Evolutionary conservation across 305 asterid genomes (phyloP).

Genomic region (Caryopteris hybrid): DNA sequence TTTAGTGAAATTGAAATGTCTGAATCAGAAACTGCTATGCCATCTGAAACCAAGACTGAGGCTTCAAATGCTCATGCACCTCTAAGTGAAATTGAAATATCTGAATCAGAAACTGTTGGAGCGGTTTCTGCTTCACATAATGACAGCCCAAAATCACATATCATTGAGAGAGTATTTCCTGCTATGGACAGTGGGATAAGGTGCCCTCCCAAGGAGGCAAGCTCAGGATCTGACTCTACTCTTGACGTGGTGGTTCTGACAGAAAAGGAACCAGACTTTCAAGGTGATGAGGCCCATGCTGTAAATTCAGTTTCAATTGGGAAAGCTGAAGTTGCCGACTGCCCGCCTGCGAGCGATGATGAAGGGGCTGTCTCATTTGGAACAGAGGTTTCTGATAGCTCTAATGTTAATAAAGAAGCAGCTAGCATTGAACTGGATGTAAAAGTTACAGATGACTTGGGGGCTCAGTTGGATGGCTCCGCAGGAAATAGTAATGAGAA

Average conservation of each 20-base stretch:
- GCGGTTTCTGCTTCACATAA: constrained; percentile 18
- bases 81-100: constrained; percentile 22
- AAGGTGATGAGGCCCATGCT: constrained; percentile 22
- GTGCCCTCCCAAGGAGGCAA: constrained; percentile 10
- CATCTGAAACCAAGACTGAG: too few species aligned
- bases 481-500: constrained; percentile 20
- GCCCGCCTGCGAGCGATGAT: constrained; percentile 26
- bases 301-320: constrained; percentile 29
- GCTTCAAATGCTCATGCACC: constrained; percentile 23
- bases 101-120: constrained; percentile 19
- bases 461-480: constrained; percentile 28
- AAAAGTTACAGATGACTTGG: constrained; percentile 27
- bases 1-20: constrained; percentile 21
- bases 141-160: constrained; percentile 22
- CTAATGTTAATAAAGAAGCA: constrained; percentile 22
- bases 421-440: constrained; percentile 23
- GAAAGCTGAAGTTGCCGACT: constrained; percentile 18
- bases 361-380: constrained; percentile 24
- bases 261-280: constrained; percentile 18
- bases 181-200: constrained; percentile 10
- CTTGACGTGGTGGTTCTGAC: too few species aligned
- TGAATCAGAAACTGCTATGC: constrained; percentile 22
- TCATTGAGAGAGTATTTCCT: constrained; percentile 15
- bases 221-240: constrained; percentile 19
- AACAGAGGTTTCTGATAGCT: constrained; percentile 29